Percentiles rank a stretch among this genome's conserved stretches.
phyloP scores from a whole-genome alignment of 805 yeast species.

The Barnettozyma pratensis region DNA sequence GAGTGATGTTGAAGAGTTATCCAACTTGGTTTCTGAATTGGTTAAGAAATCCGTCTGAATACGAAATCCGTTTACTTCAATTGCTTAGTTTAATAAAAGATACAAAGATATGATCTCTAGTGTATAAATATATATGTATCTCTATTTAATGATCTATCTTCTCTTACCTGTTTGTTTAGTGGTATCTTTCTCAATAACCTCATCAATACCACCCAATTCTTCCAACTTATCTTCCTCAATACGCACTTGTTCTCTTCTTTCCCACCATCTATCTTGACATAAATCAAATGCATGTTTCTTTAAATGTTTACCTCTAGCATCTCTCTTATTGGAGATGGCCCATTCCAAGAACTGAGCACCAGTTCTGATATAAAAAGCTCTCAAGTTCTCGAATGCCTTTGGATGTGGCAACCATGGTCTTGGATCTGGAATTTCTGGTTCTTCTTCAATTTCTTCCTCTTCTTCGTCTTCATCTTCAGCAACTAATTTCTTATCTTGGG shows the following conservation, averaged over 20 bases:
- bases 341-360: constrained; percentile 87
- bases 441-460: constrained; percentile 59
- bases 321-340: constrained; percentile 84
- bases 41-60: constrained; percentile 24
- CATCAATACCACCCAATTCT: constrained; percentile 88
- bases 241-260: constrained; percentile 89
- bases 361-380: constrained; percentile 80
- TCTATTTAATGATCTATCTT: constrained; percentile 32
- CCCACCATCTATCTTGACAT: constrained; percentile 98
- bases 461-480: constrained; percentile 49
- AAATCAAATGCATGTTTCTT: constrained; percentile 86
- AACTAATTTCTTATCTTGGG: constrained; percentile 33
- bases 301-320: constrained; percentile 83
- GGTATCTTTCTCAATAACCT: constrained; percentile 70
- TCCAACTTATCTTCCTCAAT: constrained; percentile 84
- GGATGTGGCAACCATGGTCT: constrained; percentile 98
- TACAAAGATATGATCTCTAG: background rate
- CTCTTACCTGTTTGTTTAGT: constrained; percentile 47
- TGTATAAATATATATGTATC: background rate
- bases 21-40: constrained; percentile 33
- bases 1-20: constrained; percentile 43
- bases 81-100: background rate
- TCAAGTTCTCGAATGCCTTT: constrained; percentile 79
- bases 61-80: background rate
- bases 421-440: constrained; percentile 76